phyloP scores from a whole-genome alignment of 495 filamentous ascomycete genomes.

The Lophiostoma macrostomum region DNA sequence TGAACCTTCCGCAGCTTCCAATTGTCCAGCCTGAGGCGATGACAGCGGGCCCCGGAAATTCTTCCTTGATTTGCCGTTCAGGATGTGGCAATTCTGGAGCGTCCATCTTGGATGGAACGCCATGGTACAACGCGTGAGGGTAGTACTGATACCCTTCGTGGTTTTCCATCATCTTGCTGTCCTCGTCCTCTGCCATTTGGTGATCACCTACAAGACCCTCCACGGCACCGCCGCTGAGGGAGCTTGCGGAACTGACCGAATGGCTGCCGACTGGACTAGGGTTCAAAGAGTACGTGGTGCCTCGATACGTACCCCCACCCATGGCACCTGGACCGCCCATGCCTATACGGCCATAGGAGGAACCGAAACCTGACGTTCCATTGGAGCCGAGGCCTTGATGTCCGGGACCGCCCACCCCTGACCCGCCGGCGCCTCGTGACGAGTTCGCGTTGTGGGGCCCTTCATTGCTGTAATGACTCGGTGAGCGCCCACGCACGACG shows the following conservation, averaged over 20 bases:
- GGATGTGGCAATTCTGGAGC: slow-evolving; percentile 21
- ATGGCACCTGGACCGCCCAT: slow-evolving; percentile 15
- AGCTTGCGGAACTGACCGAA: slow-evolving; percentile 38
- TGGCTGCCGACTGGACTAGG: slow-evolving; percentile 33
- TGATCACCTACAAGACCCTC: slow-evolving; percentile 35
- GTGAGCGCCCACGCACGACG: slow-evolving; percentile 89
- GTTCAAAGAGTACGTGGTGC: slow-evolving; percentile 34
- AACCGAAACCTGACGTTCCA: slow-evolving; percentile 5
- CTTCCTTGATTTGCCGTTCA: slow-evolving; percentile 35
- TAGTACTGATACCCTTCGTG: slow-evolving; percentile 39
- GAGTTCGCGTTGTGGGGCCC: slow-evolving; percentile 61
- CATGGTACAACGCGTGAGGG: slow-evolving; percentile 37
- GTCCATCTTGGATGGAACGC: slow-evolving; percentile 20
- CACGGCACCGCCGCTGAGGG: slow-evolving; percentile 37
- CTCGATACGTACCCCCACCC: slow-evolving; percentile 29
- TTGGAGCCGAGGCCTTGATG: slow-evolving; percentile 25
- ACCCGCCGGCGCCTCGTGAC: slow-evolving; percentile 63
- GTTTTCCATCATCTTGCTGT: slow-evolving; percentile 32
- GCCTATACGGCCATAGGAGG: slow-evolving; percentile 22
- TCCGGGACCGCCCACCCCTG: slow-evolving; percentile 50
- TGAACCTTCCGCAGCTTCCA: slow-evolving; percentile 35
- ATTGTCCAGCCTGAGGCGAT: slow-evolving; percentile 31
- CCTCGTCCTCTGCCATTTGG: slow-evolving; percentile 36
- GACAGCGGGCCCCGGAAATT: slow-evolving; percentile 30
- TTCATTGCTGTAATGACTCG: slow-evolving; percentile 89